Percentiles rank a stretch among this genome's conserved stretches.
Evolutionary conservation across 139 green algal genomes (phyloP).

Genomic region (Asterochloris erici): DNA sequence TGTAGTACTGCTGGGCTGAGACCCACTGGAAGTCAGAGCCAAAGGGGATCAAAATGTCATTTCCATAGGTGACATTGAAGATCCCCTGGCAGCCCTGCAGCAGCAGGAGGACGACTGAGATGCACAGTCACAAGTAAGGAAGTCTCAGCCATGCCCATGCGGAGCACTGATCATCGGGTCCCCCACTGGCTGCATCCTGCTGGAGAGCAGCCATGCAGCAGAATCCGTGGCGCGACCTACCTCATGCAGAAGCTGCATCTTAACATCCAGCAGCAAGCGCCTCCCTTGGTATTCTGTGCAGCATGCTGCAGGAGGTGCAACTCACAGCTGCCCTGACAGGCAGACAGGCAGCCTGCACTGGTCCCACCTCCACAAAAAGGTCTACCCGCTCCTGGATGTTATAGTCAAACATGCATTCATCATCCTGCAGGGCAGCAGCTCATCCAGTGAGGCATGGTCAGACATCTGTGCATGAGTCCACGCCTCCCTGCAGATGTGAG

Average conservation of each 20-base stretch:
- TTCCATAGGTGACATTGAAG: slow-evolving; percentile 31
- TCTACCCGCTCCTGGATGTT: slow-evolving; percentile 78
- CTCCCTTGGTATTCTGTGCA: too few species aligned
- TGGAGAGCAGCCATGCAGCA: too few species aligned
- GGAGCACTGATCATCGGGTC: too few species aligned
- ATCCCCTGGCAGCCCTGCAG: slow-evolving; percentile 10
- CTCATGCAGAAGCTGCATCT: too few species aligned
- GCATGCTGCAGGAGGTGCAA: too few species aligned
- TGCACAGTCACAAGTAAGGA: too few species aligned
- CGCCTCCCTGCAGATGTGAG: not conserved
- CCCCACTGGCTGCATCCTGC: too few species aligned
- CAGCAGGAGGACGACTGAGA: too few species aligned
- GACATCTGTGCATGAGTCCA: not conserved
- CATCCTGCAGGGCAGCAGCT: slow-evolving; percentile 52
- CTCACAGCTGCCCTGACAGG: too few species aligned
- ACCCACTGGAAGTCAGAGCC: slow-evolving; percentile 72
- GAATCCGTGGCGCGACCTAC: too few species aligned
- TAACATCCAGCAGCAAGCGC: too few species aligned
- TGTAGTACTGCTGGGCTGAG: slow-evolving; percentile 59
- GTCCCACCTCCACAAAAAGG: slow-evolving; percentile 57
- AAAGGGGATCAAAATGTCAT: slow-evolving; percentile 84
- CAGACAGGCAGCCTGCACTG: not conserved
- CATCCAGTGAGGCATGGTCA: not conserved
- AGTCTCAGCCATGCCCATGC: too few species aligned
- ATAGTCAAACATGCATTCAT: slow-evolving; percentile 61